A percentile compares a stretch with the other conserved stretches of the same genome.
Conservation (phyloP, 192 early-diverging fungal genomes). For the Phlyctochytrium planicorne region DNA sequence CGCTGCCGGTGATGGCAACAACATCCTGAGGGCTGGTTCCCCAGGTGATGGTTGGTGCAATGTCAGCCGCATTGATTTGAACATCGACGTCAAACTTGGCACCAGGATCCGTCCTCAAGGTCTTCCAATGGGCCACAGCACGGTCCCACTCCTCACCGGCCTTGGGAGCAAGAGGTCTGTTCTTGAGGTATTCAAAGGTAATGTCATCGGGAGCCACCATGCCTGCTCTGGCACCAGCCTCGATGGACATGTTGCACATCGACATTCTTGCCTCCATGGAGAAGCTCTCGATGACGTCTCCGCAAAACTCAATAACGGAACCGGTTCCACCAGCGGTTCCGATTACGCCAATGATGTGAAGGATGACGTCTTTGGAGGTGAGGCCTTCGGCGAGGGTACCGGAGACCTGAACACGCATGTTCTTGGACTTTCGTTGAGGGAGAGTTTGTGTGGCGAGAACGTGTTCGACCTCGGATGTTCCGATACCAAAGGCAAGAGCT, state of each 20-base stretch:
- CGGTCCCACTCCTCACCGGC: slow-evolving; percentile 56
- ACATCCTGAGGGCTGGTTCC: slow-evolving; percentile 70
- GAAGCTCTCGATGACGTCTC: slow-evolving; percentile 49
- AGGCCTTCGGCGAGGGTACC: slow-evolving; percentile 53
- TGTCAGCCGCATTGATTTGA: slow-evolving; percentile 53
- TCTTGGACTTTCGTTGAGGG: slow-evolving; percentile 66
- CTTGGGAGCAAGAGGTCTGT: slow-evolving; percentile 59
- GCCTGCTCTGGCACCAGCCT: slow-evolving; percentile 70
- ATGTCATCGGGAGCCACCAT: slow-evolving; percentile 71
- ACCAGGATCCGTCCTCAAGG: slow-evolving; percentile 57
- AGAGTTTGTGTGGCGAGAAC: slow-evolving; percentile 72
- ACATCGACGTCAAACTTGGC: slow-evolving; percentile 66
- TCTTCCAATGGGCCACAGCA: slow-evolving; percentile 63
- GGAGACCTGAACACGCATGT: slow-evolving; percentile 61
- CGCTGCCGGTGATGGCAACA: slow-evolving; percentile 57
- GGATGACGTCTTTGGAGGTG: slow-evolving; percentile 65
- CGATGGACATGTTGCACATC: slow-evolving; percentile 76
- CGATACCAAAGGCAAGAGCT: slow-evolving; percentile 72
- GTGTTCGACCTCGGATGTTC: slow-evolving; percentile 75
- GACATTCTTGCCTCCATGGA: slow-evolving; percentile 74
- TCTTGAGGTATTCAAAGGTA: slow-evolving; percentile 67
- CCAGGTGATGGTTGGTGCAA: slow-evolving; percentile 67
- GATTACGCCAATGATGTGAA: slow-evolving; percentile 69
- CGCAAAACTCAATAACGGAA: slow-evolving; percentile 67
- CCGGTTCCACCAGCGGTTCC: slow-evolving; percentile 73